Evolutionary conservation across 2,329 filamentous ascomycete species (phyloP).

Genomic region (Arthrinium phaeospermum): DNA sequence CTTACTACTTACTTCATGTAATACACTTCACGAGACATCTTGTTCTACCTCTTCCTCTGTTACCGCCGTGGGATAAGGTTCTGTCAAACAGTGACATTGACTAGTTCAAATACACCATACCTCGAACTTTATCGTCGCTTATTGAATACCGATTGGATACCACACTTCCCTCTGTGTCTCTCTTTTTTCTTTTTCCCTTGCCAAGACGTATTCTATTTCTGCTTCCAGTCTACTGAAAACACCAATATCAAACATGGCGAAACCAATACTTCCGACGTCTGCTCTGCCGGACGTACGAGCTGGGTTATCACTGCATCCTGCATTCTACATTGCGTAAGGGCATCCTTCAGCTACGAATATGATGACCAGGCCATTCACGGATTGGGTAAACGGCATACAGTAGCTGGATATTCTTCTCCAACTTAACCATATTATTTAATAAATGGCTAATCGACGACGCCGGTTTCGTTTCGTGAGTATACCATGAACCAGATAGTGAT

Average conservation of each 20-base stretch:
- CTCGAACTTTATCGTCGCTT: not conserved
- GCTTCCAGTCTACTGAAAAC: not conserved
- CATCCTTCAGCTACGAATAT: too few species aligned
- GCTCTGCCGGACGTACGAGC: slow-evolving; percentile 5
- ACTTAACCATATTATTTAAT: slow-evolving; percentile 88
- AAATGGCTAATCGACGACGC: slow-evolving; percentile 83
- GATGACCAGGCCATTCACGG: not conserved
- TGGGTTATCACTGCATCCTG: slow-evolving; percentile 20
- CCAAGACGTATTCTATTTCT: too few species aligned
- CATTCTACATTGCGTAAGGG: slow-evolving; percentile 3
- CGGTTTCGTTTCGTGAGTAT: slow-evolving; percentile 74
- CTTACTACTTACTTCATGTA: not conserved
- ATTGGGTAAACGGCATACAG: slow-evolving; percentile 36
- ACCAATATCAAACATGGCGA: not conserved
- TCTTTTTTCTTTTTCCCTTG: not conserved
- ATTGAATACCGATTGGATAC: not conserved
- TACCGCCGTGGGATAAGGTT: too few species aligned
- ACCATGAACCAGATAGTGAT: not conserved
- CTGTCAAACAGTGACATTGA: not conserved
- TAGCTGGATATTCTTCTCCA: slow-evolving; percentile 85
- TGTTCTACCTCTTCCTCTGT: not conserved
- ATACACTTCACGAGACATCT: not conserved
- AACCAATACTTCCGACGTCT: slow-evolving; percentile 20
- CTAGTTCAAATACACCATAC: not conserved
- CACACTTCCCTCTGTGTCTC: not conserved